phyloP scores from a whole-genome alignment of 208 protist genomes.

The Crithidia expoeki region DNA sequence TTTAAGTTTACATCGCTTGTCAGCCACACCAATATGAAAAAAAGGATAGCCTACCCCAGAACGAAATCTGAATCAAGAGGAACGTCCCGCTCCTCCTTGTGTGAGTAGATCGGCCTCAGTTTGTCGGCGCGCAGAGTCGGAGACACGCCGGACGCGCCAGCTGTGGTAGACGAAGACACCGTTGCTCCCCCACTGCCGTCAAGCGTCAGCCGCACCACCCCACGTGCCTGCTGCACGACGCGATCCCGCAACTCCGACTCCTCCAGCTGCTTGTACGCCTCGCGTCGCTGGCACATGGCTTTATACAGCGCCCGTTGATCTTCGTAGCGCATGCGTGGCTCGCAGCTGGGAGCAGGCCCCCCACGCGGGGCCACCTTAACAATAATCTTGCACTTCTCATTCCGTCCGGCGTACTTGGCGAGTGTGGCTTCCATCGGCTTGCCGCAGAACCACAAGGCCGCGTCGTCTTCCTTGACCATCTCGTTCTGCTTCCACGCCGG shows the following conservation, averaged over 20 bases:
- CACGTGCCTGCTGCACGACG: conserved; percentile 66
- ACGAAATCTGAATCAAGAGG: conserved; percentile 19
- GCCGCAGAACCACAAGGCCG: conserved; percentile 80
- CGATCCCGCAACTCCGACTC: conserved; percentile 76
- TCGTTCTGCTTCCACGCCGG: conserved; percentile 66
- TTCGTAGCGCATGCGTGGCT: conserved; percentile 84
- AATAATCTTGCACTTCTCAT: conserved; percentile 74
- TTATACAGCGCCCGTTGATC: conserved; percentile 73
- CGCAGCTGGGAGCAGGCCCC: conserved; percentile 60
- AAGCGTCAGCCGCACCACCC: conserved; percentile 34
- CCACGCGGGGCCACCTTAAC: conserved; percentile 69
- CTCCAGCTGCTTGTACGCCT: conserved; percentile 61
- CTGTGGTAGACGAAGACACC: neutral
- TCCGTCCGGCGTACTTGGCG: conserved; percentile 54
- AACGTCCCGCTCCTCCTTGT: conserved; percentile 55
- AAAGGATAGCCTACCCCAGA: too few relatives aligned
- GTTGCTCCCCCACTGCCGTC: neutral
- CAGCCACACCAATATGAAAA: neutral
- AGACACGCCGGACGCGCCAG: neutral
- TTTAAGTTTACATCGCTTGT: neutral
- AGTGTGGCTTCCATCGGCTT: conserved; percentile 66
- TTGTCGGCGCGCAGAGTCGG: conserved; percentile 14
- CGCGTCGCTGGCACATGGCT: conserved; percentile 55
- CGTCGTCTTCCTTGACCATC: conserved; percentile 38
- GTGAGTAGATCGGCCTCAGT: conserved; percentile 64